A percentile compares a stretch with the other conserved stretches of the same genome.
Conservation (phyloP, 306 rosid species). For the Dalbergia oliveri region DNA sequence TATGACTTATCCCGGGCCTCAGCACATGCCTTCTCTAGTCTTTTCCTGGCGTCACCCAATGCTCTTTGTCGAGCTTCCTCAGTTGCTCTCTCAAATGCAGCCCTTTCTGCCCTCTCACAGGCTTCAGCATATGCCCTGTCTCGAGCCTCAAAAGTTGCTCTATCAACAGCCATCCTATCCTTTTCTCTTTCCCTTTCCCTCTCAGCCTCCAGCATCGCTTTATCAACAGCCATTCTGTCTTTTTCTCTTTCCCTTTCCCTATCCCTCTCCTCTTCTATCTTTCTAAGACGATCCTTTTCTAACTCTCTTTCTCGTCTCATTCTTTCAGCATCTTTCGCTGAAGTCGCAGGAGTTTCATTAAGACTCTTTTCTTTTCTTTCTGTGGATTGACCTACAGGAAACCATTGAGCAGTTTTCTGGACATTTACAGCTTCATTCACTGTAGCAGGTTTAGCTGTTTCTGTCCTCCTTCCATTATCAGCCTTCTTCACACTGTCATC, state of each 20-base stretch:
- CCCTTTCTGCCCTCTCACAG: slow-evolving; percentile 81
- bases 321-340: slow-evolving; percentile 69
- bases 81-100: slow-evolving; percentile 84
- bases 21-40: slow-evolving; percentile 94
- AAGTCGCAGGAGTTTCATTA: slow-evolving; percentile 48
- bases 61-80: slow-evolving; percentile 91
- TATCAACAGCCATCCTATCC: slow-evolving; percentile 86
- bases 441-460: slow-evolving; percentile 49
- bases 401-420: slow-evolving; percentile 51
- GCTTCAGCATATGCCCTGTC: slow-evolving; percentile 69
- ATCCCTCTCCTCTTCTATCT: slow-evolving; percentile 86
- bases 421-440: slow-evolving; percentile 50
- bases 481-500: slow-evolving; percentile 47
- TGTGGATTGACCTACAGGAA: slow-evolving; percentile 52
- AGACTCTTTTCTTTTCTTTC: slow-evolving; percentile 61
- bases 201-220: slow-evolving; percentile 76
- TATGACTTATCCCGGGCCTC: slow-evolving; percentile 90
- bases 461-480: slow-evolving; percentile 51
- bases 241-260: slow-evolving; percentile 66
- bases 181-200: slow-evolving; percentile 98
- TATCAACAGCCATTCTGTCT: slow-evolving; percentile 90
- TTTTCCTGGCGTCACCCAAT: slow-evolving; percentile 86
- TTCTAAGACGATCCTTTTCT: slow-evolving; percentile 75
- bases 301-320: slow-evolving; percentile 66
- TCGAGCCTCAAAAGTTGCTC: slow-evolving; percentile 80